Conservation (phyloP, 345 rosid species). For the Eucalyptus pauciflora region DNA sequence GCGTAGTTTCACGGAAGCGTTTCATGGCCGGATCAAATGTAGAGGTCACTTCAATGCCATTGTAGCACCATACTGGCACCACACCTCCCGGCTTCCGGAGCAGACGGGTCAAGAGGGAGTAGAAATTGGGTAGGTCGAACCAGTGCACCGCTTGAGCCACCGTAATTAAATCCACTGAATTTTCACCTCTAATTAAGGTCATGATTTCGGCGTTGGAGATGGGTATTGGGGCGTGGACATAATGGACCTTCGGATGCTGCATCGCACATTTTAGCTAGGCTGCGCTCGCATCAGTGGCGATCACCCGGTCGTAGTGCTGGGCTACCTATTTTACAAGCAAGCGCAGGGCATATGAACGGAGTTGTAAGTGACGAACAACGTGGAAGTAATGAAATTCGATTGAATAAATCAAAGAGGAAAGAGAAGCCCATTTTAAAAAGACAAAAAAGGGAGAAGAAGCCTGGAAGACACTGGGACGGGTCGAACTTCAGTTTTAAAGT, state of each 20-base stretch:
- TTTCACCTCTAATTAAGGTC: slow-evolving; percentile 30
- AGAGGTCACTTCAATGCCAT: background rate
- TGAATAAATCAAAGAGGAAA: background rate
- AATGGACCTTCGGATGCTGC: slow-evolving; percentile 22
- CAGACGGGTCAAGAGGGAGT: slow-evolving; percentile 20
- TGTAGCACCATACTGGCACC: slow-evolving; percentile 38
- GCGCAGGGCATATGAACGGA: background rate
- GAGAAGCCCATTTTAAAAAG: background rate
- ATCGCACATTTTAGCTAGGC: slow-evolving; percentile 29
- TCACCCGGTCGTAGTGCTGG: slow-evolving; percentile 34
- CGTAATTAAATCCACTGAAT: slow-evolving; percentile 41
- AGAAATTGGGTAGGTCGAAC: slow-evolving; percentile 58
- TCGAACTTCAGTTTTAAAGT: background rate
- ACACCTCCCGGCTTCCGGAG: slow-evolving; percentile 55
- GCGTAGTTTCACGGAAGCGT: slow-evolving; percentile 19
- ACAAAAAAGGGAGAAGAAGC: background rate
- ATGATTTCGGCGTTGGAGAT: slow-evolving; percentile 36
- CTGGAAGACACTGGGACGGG: background rate
- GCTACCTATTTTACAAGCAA: slow-evolving; percentile 20
- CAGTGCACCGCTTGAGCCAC: slow-evolving; percentile 51
- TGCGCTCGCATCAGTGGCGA: slow-evolving; percentile 33
- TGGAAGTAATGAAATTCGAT: background rate
- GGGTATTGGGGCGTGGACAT: slow-evolving; percentile 34
- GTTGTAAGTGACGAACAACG: background rate
- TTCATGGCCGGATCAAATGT: slow-evolving; percentile 30